These are phyloP conservation scores for Plenodomus lindquistii DNA, from an alignment of 2,329 filamentous ascomycete genomes.

Conservation along the genomic window DNA sequence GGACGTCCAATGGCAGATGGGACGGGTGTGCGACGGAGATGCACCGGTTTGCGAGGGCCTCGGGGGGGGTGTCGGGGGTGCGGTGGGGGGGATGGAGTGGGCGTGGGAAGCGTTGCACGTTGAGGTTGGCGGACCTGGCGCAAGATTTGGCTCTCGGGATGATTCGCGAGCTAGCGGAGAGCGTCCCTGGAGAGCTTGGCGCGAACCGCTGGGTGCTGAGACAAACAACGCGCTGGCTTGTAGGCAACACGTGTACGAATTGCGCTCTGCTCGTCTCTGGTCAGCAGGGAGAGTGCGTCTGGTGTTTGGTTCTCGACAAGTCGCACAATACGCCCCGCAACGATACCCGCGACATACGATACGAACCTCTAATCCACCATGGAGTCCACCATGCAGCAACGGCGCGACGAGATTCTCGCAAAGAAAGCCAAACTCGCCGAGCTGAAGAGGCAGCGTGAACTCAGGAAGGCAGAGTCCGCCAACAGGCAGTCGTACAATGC, in stretches of 20 bases:
- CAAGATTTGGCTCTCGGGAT: constrained; percentile 27
- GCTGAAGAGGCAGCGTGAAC: constrained; percentile 88
- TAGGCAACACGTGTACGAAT: neutral
- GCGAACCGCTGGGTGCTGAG: constrained; percentile 11
- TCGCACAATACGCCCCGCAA: neutral
- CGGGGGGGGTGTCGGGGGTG: constrained; percentile 23
- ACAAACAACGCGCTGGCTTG: constrained; percentile 8
- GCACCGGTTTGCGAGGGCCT: constrained; percentile 15
- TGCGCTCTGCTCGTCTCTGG: neutral
- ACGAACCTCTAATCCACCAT: constrained; percentile 16
- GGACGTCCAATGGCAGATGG: constrained; percentile 37
- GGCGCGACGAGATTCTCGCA: constrained; percentile 92
- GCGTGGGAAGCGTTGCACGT: constrained; percentile 14
- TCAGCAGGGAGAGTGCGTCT: neutral
- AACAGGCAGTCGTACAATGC: constrained; percentile 66
- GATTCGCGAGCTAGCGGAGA: constrained; percentile 17
- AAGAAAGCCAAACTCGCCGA: constrained; percentile 98
- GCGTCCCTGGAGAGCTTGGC: constrained; percentile 32
- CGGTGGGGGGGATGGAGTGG: constrained; percentile 26
- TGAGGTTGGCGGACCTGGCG: constrained; percentile 29
- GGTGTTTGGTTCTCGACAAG: neutral
- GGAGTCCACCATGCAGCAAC: constrained; percentile 69
- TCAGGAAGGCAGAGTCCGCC: constrained; percentile 73
- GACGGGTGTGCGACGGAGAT: constrained; percentile 21
- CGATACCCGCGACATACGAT: neutral